phyloP scores from a whole-genome alignment of 2,329 filamentous ascomycete species.

The Cercospora sojina region DNA sequence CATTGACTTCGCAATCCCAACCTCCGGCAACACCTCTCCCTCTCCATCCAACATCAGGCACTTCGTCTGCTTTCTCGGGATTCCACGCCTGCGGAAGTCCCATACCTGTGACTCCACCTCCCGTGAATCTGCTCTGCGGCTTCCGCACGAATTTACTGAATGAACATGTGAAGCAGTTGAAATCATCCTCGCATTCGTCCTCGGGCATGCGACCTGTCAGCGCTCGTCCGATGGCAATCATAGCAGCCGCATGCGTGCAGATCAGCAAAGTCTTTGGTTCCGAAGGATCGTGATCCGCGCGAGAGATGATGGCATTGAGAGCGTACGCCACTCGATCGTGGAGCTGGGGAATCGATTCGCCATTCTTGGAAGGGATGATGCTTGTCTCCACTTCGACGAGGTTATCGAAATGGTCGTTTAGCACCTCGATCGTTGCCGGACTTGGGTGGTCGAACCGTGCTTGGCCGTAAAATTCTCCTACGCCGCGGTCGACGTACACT shows the following conservation, averaged over 20 bases:
- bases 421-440: constrained; percentile 63
- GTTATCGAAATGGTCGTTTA: constrained; percentile 68
- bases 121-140: constrained; percentile 21
- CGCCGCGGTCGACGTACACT: constrained; percentile 43
- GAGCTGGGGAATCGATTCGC: constrained; percentile 76
- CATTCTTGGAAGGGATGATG: constrained; percentile 65
- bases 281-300: constrained; percentile 67
- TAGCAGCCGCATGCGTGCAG: constrained; percentile 83
- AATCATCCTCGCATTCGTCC: constrained; percentile 72
- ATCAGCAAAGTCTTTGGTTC: constrained; percentile 68
- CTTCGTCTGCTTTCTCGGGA: constrained; percentile 35
- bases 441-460: constrained; percentile 82
- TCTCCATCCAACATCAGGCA: constrained; percentile 55
- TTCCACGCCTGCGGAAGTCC: constrained; percentile 30
- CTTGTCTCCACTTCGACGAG: constrained; percentile 47
- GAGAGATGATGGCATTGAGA: constrained; percentile 67
- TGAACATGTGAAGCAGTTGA: constrained; percentile 79
- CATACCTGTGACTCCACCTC: constrained; percentile 12
- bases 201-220: constrained; percentile 76
- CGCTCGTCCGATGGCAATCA: constrained; percentile 81
- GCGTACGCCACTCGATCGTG: constrained; percentile 75
- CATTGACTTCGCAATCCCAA: constrained; percentile 78
- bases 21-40: constrained; percentile 67
- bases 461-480: constrained; percentile 85
- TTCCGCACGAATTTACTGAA: constrained; percentile 66